Evolutionary conservation across 768 basidiomycete genomes (phyloP), one percentile per base, ranked within the genome.

Genomic region (Russula olivacea): DNA sequence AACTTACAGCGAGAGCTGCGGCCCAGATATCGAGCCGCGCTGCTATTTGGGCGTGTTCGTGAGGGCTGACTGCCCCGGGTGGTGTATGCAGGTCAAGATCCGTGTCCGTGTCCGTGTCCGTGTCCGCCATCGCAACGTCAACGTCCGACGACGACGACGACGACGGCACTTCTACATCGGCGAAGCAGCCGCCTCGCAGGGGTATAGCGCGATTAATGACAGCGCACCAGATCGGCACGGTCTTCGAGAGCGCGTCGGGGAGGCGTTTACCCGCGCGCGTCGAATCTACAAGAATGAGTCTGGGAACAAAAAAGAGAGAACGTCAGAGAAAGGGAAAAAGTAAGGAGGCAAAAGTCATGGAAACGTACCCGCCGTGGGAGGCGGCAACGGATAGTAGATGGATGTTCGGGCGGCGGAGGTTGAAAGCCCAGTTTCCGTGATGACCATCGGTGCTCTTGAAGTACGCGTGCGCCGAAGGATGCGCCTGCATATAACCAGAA

Each of bases 381-480:
- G 74, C 72, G 23, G 88, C 78, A 28, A 86, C 66, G 1, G 84
- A 76, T 7, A 97, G 74, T 0, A 98, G 74, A 59, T 90, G 88
- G 21, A 97, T 76, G 70, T 98, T 98, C 0, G 93, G 84, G 21
- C 96, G 79, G 30, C 91, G 80, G 9, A 95, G 75, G 69, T 86
- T 92, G 75, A 95, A 93, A 69, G 80, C 78, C 92, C 93, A 96
- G 70, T 89, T 88, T 50, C 83, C 81, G 63, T 81, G 86, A 69
- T 95, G 93, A 0, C 93, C 93, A 68, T 95, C 92, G 0, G 91
- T 94, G 0, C 92, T 93, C 70, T 96, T 96, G 81, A 91, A 98
- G 77, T 93, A 98, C 17, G 85, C 91, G 32, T 80, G 78, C 5
- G 75, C 58, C 12, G 50, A 67, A 6, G 61, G 61, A 32, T 68